Percentiles rank a stretch among this genome's conserved stretches.
Conservation (phyloP, 192 early-diverging fungal genomes). For the Coemansia sp. region DNA sequence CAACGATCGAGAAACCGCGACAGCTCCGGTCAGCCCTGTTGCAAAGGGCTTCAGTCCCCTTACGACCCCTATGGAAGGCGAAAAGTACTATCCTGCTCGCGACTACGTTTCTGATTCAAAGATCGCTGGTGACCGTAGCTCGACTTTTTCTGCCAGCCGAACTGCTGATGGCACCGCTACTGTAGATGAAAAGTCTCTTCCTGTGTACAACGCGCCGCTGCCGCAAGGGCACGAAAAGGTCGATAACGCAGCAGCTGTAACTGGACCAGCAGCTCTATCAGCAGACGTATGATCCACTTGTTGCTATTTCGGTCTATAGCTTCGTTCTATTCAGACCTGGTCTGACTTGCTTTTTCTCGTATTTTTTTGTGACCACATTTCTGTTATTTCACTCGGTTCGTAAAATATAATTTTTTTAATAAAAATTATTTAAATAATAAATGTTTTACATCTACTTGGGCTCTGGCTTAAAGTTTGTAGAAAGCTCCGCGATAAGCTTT, state of each 20-base stretch:
- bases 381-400: neutral
- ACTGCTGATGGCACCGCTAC: neutral
- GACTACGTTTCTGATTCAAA: neutral
- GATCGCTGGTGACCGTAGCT: neutral
- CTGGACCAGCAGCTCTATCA: neutral
- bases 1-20: neutral
- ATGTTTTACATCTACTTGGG: neutral
- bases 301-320: too few species aligned
- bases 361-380: neutral
- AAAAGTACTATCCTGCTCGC: conserved; percentile 17
- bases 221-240: neutral
- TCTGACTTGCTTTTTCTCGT: neutral
- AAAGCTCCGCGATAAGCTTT: neutral
- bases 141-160: neutral
- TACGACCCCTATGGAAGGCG: conserved; percentile 6
- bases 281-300: neutral
- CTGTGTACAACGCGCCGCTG: neutral
- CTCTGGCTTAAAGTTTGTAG: conserved; percentile 2
- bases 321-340: too few species aligned
- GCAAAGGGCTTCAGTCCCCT: neutral
- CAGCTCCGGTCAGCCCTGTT: neutral
- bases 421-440: too few species aligned
- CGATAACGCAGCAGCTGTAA: neutral
- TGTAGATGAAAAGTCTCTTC: neutral
- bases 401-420: too few species aligned